These are phyloP conservation scores for Lasiosphaeria miniovina DNA, from an alignment of 495 filamentous ascomycete genomes.

Conservation along the genomic window DNA sequence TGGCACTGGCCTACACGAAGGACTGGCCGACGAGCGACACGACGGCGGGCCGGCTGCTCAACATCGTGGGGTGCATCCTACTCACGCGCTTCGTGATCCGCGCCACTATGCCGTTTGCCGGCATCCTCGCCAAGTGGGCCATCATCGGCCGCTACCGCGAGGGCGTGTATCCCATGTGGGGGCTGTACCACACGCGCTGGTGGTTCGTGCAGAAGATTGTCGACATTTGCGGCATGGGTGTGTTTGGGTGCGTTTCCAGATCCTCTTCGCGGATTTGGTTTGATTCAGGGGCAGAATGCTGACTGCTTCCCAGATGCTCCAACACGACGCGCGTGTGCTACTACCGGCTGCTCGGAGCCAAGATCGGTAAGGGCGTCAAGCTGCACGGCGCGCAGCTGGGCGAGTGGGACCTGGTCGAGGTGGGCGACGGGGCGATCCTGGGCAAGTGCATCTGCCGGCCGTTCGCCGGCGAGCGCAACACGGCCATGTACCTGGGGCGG, in stretches of 20 bases:
- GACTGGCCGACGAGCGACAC: slow-evolving; percentile 22
- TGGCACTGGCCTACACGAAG: slow-evolving; percentile 28
- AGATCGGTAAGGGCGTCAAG: slow-evolving; percentile 40
- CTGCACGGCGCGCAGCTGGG: slow-evolving; percentile 32
- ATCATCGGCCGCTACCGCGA: slow-evolving; percentile 42
- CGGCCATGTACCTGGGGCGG: slow-evolving; percentile 44
- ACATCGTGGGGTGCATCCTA: slow-evolving; percentile 32
- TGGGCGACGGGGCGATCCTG: slow-evolving; percentile 40
- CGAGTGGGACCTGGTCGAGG: slow-evolving; percentile 46
- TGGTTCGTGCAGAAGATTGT: slow-evolving; percentile 47
- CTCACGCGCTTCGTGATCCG: slow-evolving; percentile 29
- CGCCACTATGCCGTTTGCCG: slow-evolving; percentile 31
- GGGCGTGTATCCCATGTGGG: slow-evolving; percentile 50
- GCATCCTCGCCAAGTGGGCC: slow-evolving; percentile 43
- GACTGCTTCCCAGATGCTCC: slow-evolving; percentile 3
- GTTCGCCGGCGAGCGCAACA: slow-evolving; percentile 45
- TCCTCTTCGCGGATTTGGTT: background rate
- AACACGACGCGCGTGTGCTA: slow-evolving; percentile 36
- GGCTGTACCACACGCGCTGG: slow-evolving; percentile 47
- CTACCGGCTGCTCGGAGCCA: slow-evolving; percentile 42
- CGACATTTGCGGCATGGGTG: slow-evolving; percentile 37
- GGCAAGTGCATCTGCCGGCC: slow-evolving; percentile 39
- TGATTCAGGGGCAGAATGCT: no score
- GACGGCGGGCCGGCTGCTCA: slow-evolving; percentile 33
- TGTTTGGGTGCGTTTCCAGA: slow-evolving; percentile 23